Evolutionary conservation across 2,329 filamentous ascomycete species (phyloP).

Genomic region (Monosporascus sp.): DNA sequence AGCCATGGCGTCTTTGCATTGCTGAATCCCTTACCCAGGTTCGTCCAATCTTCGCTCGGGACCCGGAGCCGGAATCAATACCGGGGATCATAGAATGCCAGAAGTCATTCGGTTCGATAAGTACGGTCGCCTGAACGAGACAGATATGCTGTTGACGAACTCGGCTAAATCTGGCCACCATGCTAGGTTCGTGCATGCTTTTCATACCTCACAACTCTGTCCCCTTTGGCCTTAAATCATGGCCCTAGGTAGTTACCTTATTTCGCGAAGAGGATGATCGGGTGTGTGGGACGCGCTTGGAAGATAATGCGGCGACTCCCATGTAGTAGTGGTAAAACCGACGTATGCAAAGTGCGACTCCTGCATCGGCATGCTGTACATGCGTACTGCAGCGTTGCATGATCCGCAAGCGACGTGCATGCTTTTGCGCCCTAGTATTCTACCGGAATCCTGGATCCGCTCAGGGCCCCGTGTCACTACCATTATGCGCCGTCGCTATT

Average conservation of each 20-base stretch:
- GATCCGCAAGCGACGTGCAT: conserved; percentile 7
- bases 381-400: conserved; percentile 19
- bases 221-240: background rate
- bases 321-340: background rate
- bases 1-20: background rate
- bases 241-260: no score
- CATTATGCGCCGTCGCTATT: background rate
- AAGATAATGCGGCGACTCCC: background rate
- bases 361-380: conserved; percentile 7
- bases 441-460: conserved; percentile 22
- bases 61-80: background rate
- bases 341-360: background rate
- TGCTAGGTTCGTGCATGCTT: background rate
- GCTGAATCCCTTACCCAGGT: background rate
- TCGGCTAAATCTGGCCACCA: background rate
- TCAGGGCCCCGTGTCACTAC: background rate
- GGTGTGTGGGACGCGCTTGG: background rate
- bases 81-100: background rate
- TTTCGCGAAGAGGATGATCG: no score
- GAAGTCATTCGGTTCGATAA: no score
- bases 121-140: no score
- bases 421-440: background rate
- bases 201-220: background rate
- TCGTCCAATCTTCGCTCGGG: background rate
- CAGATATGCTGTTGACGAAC: no score